These are phyloP conservation scores for Capsicum chinense DNA, from an alignment of 257 asterid species.

Conservation along the genomic window DNA sequence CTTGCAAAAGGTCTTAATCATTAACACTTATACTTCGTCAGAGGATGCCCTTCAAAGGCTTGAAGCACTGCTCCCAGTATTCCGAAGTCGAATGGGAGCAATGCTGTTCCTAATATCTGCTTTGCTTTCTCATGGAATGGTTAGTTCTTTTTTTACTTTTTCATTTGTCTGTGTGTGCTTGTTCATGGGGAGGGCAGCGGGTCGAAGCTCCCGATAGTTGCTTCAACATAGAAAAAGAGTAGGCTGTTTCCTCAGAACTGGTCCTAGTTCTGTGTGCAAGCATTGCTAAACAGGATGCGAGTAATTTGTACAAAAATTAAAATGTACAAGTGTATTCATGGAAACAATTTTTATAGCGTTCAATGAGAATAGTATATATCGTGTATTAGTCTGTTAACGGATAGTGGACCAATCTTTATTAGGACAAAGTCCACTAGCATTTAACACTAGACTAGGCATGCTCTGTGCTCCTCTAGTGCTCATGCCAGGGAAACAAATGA, in stretches of 20 bases:
- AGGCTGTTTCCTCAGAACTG: not conserved
- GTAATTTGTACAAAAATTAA: not conserved
- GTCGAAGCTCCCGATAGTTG: not conserved
- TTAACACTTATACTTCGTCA: conserved; percentile 59
- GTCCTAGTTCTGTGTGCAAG: not conserved
- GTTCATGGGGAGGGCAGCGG: conserved; percentile 21
- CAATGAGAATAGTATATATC: not conserved
- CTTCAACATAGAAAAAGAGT: not conserved
- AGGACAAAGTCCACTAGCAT: not conserved
- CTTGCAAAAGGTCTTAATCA: conserved; percentile 70
- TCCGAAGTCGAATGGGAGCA: conserved; percentile 95
- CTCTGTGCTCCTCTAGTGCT: not conserved
- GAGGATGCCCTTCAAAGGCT: conserved; percentile 62
- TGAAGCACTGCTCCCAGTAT: conserved; percentile 76
- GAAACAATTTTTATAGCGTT: not conserved
- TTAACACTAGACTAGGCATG: not conserved
- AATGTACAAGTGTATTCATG: not conserved
- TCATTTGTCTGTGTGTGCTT: not conserved
- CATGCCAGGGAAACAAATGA: not conserved
- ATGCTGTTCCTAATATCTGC: conserved; percentile 91
- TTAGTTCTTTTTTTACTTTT: conserved; percentile 38
- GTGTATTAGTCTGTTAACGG: not conserved
- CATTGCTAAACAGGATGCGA: conserved; percentile 5
- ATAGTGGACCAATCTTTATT: not conserved
- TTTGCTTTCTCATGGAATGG: conserved; percentile 92